Percentiles rank a stretch among this genome's conserved stretches.
phyloP scores from a whole-genome alignment of 1,284 basidiomycete species.

The Ustilago tritici region DNA sequence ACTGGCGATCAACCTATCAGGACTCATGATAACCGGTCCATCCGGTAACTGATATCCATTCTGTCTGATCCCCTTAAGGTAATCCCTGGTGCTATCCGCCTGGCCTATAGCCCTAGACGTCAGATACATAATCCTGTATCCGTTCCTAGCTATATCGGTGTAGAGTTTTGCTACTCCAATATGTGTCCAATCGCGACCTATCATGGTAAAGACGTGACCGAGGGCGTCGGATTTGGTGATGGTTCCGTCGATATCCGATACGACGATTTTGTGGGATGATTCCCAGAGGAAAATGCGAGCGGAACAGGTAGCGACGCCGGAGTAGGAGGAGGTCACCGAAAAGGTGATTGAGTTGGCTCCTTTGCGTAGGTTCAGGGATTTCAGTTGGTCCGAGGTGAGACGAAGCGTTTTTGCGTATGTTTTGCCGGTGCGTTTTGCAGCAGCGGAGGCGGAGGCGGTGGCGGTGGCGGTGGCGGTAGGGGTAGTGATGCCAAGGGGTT shows the following conservation, averaged over 20 bases:
- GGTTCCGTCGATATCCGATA: slow-evolving; percentile 98
- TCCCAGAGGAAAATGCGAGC: slow-evolving; percentile 98
- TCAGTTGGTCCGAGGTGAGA: slow-evolving; percentile 82
- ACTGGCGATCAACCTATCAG: slow-evolving; percentile 93
- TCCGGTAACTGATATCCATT: slow-evolving; percentile 95
- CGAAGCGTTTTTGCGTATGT: slow-evolving; percentile 92
- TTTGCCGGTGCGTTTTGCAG: slow-evolving; percentile 70
- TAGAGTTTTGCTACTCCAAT: slow-evolving; percentile 97
- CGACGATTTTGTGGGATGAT: slow-evolving; percentile 85
- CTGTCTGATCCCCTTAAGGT: slow-evolving; percentile 93
- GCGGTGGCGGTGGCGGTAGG: neutral
- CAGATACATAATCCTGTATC: slow-evolving; percentile 98
- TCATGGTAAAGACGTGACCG: slow-evolving; percentile 97
- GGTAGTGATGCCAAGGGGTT: neutral
- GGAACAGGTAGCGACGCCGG: slow-evolving; percentile 82
- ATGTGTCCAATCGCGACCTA: slow-evolving; percentile 99
- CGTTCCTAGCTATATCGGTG: slow-evolving; percentile 93
- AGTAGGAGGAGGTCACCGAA: slow-evolving; percentile 84
- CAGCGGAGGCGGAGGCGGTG: slow-evolving; percentile 8
- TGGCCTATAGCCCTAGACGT: slow-evolving; percentile 98
- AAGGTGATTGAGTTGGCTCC: slow-evolving; percentile 95
- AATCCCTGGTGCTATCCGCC: slow-evolving; percentile 95
- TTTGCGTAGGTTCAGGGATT: slow-evolving; percentile 80
- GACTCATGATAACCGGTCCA: slow-evolving; percentile 99
- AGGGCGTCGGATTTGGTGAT: slow-evolving; percentile 95